These are phyloP conservation scores for Euphorbia pulcherrima DNA, from an alignment of 345 rosid species.

Conservation along the genomic window DNA sequence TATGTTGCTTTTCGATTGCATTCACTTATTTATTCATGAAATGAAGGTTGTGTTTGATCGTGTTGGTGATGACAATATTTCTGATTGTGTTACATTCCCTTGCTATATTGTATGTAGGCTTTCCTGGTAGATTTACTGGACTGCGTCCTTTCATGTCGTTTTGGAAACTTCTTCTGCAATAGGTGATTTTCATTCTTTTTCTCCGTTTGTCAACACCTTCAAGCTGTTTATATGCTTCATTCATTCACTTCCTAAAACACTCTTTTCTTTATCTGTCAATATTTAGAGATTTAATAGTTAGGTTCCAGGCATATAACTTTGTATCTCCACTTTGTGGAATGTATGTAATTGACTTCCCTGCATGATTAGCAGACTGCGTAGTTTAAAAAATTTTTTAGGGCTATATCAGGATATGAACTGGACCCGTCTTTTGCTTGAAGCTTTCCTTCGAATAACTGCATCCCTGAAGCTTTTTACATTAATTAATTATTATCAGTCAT, in stretches of 20 bases:
- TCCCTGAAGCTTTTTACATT: background rate
- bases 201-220: background rate
- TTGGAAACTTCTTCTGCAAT: conserved; percentile 93
- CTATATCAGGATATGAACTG: conserved; percentile 2
- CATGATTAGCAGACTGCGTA: background rate
- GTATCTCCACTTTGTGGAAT: background rate
- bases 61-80: background rate
- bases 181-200: conserved; percentile 41
- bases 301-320: background rate
- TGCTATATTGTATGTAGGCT: conserved; percentile 43
- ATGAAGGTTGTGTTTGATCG: conserved; percentile 16
- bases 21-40: background rate
- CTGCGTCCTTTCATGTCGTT: conserved; percentile 80
- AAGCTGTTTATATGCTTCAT: conserved; percentile 1
- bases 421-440: background rate
- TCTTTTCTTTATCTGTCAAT: background rate
- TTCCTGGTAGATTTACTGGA: conserved; percentile 93
- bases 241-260: background rate
- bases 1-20: conserved; percentile 41
- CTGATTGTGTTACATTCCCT: conserved; percentile 6
- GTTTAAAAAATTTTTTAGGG: background rate
- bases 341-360: background rate
- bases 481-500: background rate
- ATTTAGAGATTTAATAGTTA: background rate
- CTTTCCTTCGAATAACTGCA: background rate